Base-by-base conservation (phyloP, 306 rosid genomes). In the Cucurbita argyrosperma region DNA sequence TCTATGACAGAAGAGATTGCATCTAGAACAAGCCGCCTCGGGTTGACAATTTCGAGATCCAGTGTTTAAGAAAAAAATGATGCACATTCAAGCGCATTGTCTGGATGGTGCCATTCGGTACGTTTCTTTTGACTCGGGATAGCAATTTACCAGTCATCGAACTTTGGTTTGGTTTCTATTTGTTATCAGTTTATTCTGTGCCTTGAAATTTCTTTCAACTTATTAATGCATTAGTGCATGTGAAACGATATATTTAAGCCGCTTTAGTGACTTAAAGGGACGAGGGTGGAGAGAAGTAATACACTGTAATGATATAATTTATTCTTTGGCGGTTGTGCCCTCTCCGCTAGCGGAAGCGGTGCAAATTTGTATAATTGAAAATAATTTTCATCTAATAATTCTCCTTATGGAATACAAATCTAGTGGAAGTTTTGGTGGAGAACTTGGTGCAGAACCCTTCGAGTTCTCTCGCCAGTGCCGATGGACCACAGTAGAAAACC, bases 401-500 rank as follows among this genome's bases (percentile, higher is more conserved):
- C 72, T 92, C 98, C 84, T 87, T 87, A 79, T 90, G 91, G 80
- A 86, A 87, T 78, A 86, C 91, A 83, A 92, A 92, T 87, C 93
- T 85, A 14, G 90, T 86, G 21, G 91, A 81, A 78, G 91, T 88
- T 83, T 86, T 87, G 85, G 87, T 83, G 76, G 98, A 92, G 84
- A 87, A 83, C 75, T 85, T 84, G 91, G 89, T 92, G 83, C 96
- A 90, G 38, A 86, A 61, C 35, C 67, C 72, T 86, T 86, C 82
- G 81, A 88, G 74, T 43, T 88, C 92, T 76, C 80, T 77, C 75
- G 90, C 92, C 37, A 82, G 82, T 51, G 83, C 82, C 38, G 96
- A 83, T 72, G 98, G 84, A 12, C 98, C 96, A 72, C 98, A 88
- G 39, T 88, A 88, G 88, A 92, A 92, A 74, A 92, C 92, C 72